Percentiles rank a stretch among this genome's conserved stretches.
phyloP scores from a whole-genome alignment of 805 yeast genomes.

The Kazachstania bromeliacearum region DNA sequence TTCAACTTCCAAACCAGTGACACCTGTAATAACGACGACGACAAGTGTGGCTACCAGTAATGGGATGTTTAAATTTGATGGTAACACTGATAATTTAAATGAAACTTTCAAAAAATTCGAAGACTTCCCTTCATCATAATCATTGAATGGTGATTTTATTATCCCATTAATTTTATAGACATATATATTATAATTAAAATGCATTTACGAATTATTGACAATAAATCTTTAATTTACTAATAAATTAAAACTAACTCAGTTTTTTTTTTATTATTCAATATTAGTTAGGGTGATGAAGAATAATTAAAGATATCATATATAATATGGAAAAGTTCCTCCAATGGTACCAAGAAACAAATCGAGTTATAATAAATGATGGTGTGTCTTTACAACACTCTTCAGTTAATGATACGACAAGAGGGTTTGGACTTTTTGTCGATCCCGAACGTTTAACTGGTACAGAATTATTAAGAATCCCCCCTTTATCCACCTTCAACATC shows the following conservation, averaged over 20 bases:
- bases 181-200: no score
- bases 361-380: background rate
- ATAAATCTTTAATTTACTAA: no score
- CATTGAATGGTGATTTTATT: background rate
- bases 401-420: constrained; percentile 26
- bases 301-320: no score
- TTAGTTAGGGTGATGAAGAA: background rate
- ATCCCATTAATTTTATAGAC: no score
- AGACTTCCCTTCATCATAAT: no score
- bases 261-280: no score
- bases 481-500: constrained; percentile 26
- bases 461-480: constrained; percentile 35
- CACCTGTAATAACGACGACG: constrained; percentile 20
- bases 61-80: constrained; percentile 25
- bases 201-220: no score
- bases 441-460: constrained; percentile 6
- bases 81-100: constrained; percentile 13
- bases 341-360: background rate
- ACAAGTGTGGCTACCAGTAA: constrained; percentile 33
- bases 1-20: no score
- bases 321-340: no score
- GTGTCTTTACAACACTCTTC: background rate
- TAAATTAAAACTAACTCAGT: no score
- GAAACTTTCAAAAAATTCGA: constrained; percentile 35
- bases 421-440: constrained; percentile 13